Conservation (phyloP, 805 yeast species). For the Blastobotrys terrestris region DNA sequence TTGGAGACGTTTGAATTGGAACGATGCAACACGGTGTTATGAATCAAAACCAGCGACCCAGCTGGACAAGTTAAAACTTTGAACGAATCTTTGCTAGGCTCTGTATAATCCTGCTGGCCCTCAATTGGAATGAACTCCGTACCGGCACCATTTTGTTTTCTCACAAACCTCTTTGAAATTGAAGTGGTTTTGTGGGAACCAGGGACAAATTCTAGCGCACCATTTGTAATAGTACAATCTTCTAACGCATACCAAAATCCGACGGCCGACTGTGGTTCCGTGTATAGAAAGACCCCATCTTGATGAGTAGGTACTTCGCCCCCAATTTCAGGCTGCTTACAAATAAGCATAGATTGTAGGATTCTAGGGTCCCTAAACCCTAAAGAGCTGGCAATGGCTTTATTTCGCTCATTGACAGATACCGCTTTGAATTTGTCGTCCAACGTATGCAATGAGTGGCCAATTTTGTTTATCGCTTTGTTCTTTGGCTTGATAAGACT, state of each 20-base stretch:
- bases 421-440: slow-evolving; percentile 43
- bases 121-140: slow-evolving; percentile 46
- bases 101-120: slow-evolving; percentile 27
- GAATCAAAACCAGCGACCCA: slow-evolving; percentile 65
- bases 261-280: slow-evolving; percentile 62
- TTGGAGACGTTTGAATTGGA: slow-evolving; percentile 53
- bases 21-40: slow-evolving; percentile 66
- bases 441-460: slow-evolving; percentile 65
- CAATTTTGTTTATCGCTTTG: slow-evolving; percentile 65
- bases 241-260: slow-evolving; percentile 83
- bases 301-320: slow-evolving; percentile 74
- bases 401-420: slow-evolving; percentile 47
- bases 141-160: slow-evolving; percentile 45
- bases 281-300: slow-evolving; percentile 67
- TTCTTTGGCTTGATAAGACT: slow-evolving; percentile 46
- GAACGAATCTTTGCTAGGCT: slow-evolving; percentile 40
- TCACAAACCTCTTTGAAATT: slow-evolving; percentile 57
- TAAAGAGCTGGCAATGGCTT: slow-evolving; percentile 46
- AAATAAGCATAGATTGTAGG: slow-evolving; percentile 71
- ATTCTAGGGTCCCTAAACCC: slow-evolving; percentile 61
- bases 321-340: slow-evolving; percentile 70
- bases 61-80: slow-evolving; percentile 55
- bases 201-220: slow-evolving; percentile 63
- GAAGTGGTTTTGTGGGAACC: slow-evolving; percentile 61
- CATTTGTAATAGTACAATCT: slow-evolving; percentile 60